These are phyloP conservation scores for Carex parvula DNA, from an alignment of 176 grass and related monocot genomes.

Conservation along the genomic window DNA sequence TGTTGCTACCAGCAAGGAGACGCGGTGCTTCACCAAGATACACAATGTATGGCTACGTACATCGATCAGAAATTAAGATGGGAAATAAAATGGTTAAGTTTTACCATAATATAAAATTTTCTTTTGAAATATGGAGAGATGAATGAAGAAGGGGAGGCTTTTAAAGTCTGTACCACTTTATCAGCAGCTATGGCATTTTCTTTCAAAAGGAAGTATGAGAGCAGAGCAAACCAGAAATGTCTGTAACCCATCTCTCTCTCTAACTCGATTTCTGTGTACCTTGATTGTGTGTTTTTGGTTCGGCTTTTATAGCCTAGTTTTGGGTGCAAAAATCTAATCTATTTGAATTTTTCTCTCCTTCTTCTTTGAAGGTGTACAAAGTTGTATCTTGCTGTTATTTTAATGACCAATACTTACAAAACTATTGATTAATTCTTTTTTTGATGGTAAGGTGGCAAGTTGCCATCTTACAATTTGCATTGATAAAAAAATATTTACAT, in stretches of 20 bases:
- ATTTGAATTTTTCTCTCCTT: no score
- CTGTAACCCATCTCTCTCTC: background rate
- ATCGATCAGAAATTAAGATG: background rate
- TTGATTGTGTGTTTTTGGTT: slow-evolving; percentile 10
- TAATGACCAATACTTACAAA: no score
- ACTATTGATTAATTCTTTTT: no score
- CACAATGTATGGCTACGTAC: slow-evolving; percentile 51
- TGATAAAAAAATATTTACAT: no score
- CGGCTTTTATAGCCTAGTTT: background rate
- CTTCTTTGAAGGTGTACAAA: no score
- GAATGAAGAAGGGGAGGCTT: background rate
- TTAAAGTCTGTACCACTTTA: slow-evolving; percentile 10
- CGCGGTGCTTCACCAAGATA: slow-evolving; percentile 61
- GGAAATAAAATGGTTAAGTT: background rate
- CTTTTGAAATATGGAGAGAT: background rate
- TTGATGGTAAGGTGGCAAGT: no score
- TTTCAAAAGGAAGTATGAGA: background rate
- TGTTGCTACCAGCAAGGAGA: slow-evolving; percentile 1
- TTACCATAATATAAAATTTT: no score
- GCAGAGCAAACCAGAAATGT: background rate
- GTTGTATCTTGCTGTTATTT: no score
- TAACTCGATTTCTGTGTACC: background rate
- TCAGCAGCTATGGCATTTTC: background rate
- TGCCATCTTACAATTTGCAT: no score
- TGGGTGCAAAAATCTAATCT: background rate